A percentile compares a stretch with the other conserved stretches of the same genome.
These are phyloP conservation scores for Hirsutella minnesotensis DNA, from an alignment of 2,329 filamentous ascomycete species.

Conservation along the genomic window DNA sequence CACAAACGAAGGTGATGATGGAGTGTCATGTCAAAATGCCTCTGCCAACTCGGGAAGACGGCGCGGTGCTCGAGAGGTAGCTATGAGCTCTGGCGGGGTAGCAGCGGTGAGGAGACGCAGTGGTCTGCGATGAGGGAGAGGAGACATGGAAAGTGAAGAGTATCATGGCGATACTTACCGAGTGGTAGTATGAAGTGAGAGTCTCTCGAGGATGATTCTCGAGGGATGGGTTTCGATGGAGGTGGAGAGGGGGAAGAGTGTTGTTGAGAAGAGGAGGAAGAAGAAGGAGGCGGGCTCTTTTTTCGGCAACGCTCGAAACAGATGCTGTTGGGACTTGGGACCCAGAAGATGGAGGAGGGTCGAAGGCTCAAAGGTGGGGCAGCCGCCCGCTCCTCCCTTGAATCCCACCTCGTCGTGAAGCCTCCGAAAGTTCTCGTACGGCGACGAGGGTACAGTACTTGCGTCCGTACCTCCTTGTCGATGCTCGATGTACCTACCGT, in stretches of 20 bases:
- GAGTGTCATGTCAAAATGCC: too few relatives aligned
- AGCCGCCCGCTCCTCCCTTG: not conserved
- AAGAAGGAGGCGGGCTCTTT: not conserved
- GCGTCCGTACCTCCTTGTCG: too few relatives aligned
- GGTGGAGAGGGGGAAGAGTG: not conserved
- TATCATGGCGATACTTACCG: not conserved
- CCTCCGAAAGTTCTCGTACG: too few relatives aligned
- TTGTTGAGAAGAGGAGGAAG: not conserved
- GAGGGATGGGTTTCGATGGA: not conserved
- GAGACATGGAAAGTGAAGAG: not conserved
- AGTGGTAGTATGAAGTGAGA: too few relatives aligned
- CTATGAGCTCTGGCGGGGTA: slow-evolving; percentile 8
- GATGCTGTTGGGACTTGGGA: not conserved
- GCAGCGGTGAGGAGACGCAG: not conserved
- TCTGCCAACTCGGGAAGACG: not conserved
- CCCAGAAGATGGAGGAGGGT: not conserved
- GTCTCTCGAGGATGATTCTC: not conserved
- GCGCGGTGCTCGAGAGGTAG: slow-evolving; percentile 2
- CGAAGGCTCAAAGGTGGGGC: not conserved
- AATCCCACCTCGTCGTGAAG: too few relatives aligned
- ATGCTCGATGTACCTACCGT: too few relatives aligned
- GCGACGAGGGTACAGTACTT: too few relatives aligned
- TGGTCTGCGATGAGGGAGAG: not conserved
- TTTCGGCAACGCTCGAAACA: not conserved
- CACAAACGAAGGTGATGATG: too few relatives aligned